phyloP scores from a whole-genome alignment of 1,284 basidiomycete genomes.

The Bjerkandera adusta region DNA sequence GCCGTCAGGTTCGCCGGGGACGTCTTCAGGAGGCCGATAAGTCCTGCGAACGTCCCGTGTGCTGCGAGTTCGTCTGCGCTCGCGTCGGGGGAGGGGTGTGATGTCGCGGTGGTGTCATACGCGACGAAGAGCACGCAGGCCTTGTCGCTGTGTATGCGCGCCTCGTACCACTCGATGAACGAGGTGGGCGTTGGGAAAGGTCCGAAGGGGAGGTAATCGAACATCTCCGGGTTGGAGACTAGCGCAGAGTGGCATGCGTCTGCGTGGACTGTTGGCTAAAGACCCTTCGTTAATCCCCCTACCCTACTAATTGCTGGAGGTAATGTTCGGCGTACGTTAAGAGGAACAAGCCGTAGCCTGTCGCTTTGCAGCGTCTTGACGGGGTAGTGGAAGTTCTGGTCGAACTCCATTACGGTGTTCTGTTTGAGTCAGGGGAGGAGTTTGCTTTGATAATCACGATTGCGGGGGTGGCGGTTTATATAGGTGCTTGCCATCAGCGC shows the following conservation, averaged over 20 bases:
- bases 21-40: conserved; percentile 22
- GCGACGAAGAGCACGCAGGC: conserved; percentile 8
- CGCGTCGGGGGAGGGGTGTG: neutral
- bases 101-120: conserved; percentile 9
- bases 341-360: no score
- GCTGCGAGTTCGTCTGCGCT: neutral
- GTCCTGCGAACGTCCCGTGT: conserved; percentile 20
- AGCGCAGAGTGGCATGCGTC: conserved; percentile 2
- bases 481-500: no score
- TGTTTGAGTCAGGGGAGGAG: no score
- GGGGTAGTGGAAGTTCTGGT: neutral
- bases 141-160: conserved; percentile 3
- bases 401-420: no score
- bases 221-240: conserved; percentile 27
- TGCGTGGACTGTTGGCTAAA: conserved; percentile 6
- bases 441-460: no score
- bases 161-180: conserved; percentile 1
- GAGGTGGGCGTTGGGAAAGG: conserved; percentile 27
- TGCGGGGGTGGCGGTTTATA: no score
- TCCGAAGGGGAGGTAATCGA: conserved; percentile 39
- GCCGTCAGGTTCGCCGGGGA: conserved; percentile 37
- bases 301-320: no score
- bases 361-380: neutral
- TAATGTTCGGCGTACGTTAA: no score
- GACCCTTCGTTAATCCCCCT: no score